Conservation (phyloP, 345 rosid genomes). For the Viola odorata region DNA sequence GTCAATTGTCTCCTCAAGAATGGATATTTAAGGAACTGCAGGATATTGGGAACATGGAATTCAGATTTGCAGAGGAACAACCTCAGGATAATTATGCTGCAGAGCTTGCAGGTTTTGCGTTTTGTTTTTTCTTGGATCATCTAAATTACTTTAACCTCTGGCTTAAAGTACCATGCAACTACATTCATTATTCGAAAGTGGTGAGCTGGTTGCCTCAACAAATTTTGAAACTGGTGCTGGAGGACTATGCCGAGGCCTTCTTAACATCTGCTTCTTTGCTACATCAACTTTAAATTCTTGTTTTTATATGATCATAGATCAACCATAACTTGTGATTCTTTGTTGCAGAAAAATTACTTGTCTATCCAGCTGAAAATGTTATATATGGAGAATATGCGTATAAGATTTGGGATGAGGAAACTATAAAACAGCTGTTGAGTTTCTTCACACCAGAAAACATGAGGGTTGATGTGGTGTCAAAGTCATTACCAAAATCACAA, state of each 20-base stretch:
- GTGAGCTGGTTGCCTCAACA: too few species aligned
- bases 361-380: slow-evolving; percentile 79
- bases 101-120: slow-evolving; percentile 71
- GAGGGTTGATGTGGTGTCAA: slow-evolving; percentile 93
- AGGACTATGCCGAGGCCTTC: too few species aligned
- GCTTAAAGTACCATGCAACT: too few species aligned
- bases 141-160: too few species aligned
- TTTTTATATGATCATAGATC: background rate
- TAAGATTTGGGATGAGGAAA: slow-evolving; percentile 81
- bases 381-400: slow-evolving; percentile 77
- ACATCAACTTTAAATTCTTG: too few species aligned
- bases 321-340: slow-evolving; percentile 9
- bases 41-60: slow-evolving; percentile 90
- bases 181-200: too few species aligned
- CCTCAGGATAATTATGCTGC: slow-evolving; percentile 98
- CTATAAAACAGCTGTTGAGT: slow-evolving; percentile 50
- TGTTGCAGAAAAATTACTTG: slow-evolving; percentile 73
- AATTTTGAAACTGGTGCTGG: too few species aligned
- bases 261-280: too few species aligned
- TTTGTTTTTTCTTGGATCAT: too few species aligned
- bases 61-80: slow-evolving; percentile 89
- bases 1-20: slow-evolving; percentile 72
- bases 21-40: slow-evolving; percentile 98
- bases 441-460: slow-evolving; percentile 79
- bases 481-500: slow-evolving; percentile 48